A percentile compares a stretch with the other conserved stretches of the same genome.
Conservation (phyloP, 768 basidiomycete genomes). For the Clavaria fumosa region DNA sequence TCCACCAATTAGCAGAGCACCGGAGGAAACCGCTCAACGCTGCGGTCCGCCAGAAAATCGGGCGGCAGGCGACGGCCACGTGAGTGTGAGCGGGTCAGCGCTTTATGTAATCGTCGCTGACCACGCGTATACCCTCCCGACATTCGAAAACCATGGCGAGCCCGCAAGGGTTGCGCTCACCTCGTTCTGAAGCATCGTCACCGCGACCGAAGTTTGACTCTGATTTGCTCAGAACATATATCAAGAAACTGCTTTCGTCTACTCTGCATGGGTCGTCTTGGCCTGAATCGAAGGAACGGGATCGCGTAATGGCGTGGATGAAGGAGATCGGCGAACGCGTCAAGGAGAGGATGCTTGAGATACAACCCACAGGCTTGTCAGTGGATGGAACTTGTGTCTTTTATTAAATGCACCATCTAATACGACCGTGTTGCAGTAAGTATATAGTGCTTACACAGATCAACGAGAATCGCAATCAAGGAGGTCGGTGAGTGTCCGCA, state of each 20-base stretch:
- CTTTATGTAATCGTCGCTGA: too few species aligned
- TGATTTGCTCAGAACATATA: slow-evolving; percentile 60
- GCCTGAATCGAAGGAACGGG: slow-evolving; percentile 54
- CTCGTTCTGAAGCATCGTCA: slow-evolving; percentile 46
- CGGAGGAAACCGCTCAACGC: too few species aligned
- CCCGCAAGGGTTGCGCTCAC: slow-evolving; percentile 38
- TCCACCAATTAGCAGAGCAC: too few species aligned
- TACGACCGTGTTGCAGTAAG: slow-evolving; percentile 35
- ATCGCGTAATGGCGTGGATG: slow-evolving; percentile 59
- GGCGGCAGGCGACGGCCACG: background rate
- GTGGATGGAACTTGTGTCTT: too few species aligned
- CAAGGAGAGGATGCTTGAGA: slow-evolving; percentile 75
- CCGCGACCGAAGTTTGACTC: slow-evolving; percentile 52
- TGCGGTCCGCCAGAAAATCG: too few species aligned
- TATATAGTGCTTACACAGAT: slow-evolving; percentile 78
- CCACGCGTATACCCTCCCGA: too few species aligned
- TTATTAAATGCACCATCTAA: too few species aligned
- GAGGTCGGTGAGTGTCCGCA: slow-evolving; percentile 47
- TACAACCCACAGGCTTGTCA: slow-evolving; percentile 72
- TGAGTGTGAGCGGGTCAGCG: too few species aligned
- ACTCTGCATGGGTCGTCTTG: slow-evolving; percentile 51
- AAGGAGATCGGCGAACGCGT: slow-evolving; percentile 75
- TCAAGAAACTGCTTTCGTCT: slow-evolving; percentile 63
- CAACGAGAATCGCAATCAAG: slow-evolving; percentile 73
- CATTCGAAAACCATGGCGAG: slow-evolving; percentile 12